phyloP scores from a whole-genome alignment of 306 rosid genomes.

The Lathyrus sativus region DNA sequence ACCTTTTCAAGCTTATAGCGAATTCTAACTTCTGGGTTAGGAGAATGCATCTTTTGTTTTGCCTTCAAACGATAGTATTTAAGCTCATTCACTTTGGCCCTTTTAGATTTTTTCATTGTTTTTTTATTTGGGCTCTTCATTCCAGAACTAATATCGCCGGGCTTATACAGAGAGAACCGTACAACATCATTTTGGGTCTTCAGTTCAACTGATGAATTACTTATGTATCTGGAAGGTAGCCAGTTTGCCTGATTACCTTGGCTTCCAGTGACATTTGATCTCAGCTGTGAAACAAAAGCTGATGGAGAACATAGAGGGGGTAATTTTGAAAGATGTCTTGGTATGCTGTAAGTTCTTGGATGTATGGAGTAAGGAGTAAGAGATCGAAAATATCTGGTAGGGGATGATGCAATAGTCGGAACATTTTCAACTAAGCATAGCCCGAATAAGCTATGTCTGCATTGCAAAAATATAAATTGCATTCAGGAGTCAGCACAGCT shows the following conservation, averaged over 20 bases:
- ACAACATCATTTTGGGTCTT: conserved; percentile 53
- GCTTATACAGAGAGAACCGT: conserved; percentile 59
- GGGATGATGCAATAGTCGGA: conserved; percentile 38
- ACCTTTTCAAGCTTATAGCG: conserved; percentile 87
- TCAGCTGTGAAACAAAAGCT: conserved; percentile 28
- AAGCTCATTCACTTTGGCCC: conserved; percentile 67
- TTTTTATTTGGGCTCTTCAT: conserved; percentile 40
- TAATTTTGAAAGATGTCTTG: conserved; percentile 33
- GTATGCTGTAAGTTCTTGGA: conserved; percentile 36
- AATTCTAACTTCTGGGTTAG: conserved; percentile 89
- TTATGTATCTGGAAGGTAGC: conserved; percentile 50
- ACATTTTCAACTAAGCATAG: conserved; percentile 43
- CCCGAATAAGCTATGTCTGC: conserved; percentile 57
- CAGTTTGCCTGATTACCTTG: conserved; percentile 42
- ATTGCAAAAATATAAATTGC: conserved; percentile 27
- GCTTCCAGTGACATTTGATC: conserved; percentile 32
- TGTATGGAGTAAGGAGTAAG: conserved; percentile 31
- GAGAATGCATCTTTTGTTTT: conserved; percentile 80
- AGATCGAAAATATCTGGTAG: conserved; percentile 30
- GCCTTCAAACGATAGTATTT: conserved; percentile 84
- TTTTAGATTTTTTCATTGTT: conserved; percentile 1
- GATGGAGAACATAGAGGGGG: conserved; percentile 22
- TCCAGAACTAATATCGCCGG: conserved; percentile 26
- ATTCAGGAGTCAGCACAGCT: conserved; percentile 20
- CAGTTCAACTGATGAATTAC: conserved; percentile 58